Percentiles rank a stretch among this genome's conserved stretches.
These are phyloP conservation scores for Purpureocillium takamizusanense DNA, from an alignment of 2,329 filamentous ascomycete genomes.

Conservation along the genomic window DNA sequence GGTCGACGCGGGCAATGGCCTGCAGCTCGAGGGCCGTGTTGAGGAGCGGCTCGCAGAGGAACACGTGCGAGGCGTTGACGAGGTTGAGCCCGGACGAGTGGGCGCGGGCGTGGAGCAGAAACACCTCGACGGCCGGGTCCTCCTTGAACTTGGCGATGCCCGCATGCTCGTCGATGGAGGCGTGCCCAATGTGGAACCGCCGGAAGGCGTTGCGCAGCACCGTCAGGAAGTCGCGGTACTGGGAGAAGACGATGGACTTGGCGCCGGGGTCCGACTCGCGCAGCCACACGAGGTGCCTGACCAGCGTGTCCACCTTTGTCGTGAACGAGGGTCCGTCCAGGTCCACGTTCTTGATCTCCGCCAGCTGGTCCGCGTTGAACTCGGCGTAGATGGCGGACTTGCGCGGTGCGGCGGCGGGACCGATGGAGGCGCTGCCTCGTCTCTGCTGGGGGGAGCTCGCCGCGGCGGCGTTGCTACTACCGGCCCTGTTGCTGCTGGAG, in stretches of 20 bases:
- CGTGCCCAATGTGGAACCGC: slow-evolving; percentile 63
- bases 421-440: slow-evolving; percentile 10
- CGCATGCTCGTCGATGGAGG: slow-evolving; percentile 57
- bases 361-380: slow-evolving; percentile 61
- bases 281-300: slow-evolving; percentile 78
- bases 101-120: slow-evolving; percentile 81
- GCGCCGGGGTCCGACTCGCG: slow-evolving; percentile 74
- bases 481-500: background rate
- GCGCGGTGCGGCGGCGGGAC: slow-evolving; percentile 17
- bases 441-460: slow-evolving; percentile 6
- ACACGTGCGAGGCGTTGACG: slow-evolving; percentile 87
- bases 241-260: slow-evolving; percentile 91
- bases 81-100: slow-evolving; percentile 86
- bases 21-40: slow-evolving; percentile 92
- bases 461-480: slow-evolving; percentile 3
- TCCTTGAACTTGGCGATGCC: slow-evolving; percentile 71
- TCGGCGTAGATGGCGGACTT: slow-evolving; percentile 61
- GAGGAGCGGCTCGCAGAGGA: slow-evolving; percentile 86
- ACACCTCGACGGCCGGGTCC: slow-evolving; percentile 67
- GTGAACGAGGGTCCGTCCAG: slow-evolving; percentile 67
- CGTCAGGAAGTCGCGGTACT: slow-evolving; percentile 70
- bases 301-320: slow-evolving; percentile 80
- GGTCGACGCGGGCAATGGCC: slow-evolving; percentile 87
- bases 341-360: slow-evolving; percentile 75
- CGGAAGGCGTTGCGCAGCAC: slow-evolving; percentile 64